Evolutionary conservation across 768 basidiomycete species (phyloP).

Genomic region (Filobasidium wieringae): DNA sequence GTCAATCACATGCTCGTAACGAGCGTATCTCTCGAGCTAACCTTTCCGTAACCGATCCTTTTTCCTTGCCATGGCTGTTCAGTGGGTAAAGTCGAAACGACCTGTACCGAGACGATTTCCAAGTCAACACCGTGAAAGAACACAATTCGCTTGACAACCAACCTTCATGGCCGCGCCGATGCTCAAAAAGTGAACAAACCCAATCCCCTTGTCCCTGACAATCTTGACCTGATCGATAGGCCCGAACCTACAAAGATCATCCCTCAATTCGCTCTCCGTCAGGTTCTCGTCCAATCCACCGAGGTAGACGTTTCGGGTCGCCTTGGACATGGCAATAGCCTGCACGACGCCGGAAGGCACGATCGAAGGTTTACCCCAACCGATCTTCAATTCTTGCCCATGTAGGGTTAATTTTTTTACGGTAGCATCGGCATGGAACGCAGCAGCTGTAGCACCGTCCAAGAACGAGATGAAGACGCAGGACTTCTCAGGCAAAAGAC

Average conservation of each 20-base stretch:
- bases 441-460: slow-evolving; percentile 80
- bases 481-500: slow-evolving; percentile 88
- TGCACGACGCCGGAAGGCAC: slow-evolving; percentile 75
- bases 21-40: not conserved
- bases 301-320: slow-evolving; percentile 90
- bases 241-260: slow-evolving; percentile 84
- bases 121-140: not conserved
- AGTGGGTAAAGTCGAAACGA: slow-evolving; percentile 80
- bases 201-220: slow-evolving; percentile 96
- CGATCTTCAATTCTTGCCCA: slow-evolving; percentile 93
- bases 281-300: slow-evolving; percentile 80
- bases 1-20: not conserved
- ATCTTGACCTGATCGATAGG: slow-evolving; percentile 99
- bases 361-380: slow-evolving; percentile 90
- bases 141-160: slow-evolving; percentile 20
- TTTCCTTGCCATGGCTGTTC: slow-evolving; percentile 92
- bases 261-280: slow-evolving; percentile 83
- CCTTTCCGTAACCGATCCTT: slow-evolving; percentile 92
- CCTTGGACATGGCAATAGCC: slow-evolving; percentile 83
- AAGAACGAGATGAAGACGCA: slow-evolving; percentile 98
- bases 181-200: slow-evolving; percentile 95
- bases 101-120: slow-evolving; percentile 44
- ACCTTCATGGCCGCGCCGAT: slow-evolving; percentile 93
- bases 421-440: slow-evolving; percentile 92
- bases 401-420: slow-evolving; percentile 88